Base-by-base conservation (phyloP, 225 moss, liverwort and hornwort species). In the Marchantia paleacea region DNA sequence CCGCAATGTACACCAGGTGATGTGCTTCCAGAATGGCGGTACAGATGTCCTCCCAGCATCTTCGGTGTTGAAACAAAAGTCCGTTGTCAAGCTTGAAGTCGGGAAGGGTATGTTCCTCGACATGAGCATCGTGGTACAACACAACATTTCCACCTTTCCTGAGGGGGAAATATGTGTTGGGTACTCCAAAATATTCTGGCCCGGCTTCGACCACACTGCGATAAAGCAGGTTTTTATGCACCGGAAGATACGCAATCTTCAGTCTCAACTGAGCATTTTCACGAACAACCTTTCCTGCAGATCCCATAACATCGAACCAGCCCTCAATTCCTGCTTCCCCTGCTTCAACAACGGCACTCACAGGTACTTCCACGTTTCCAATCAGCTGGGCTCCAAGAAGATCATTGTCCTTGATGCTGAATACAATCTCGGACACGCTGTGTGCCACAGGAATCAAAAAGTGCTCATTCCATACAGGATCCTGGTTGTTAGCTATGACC, bases 361-460 rank as follows among this genome's bases (percentile, higher is more conserved):
- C 79, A 5, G 93, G 91, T 77, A 99, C 87, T 54, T 87, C 84
- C 77, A 95, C 95, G 5, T 88, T 87, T n/a, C 97, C 97, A 52
- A 99, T 99, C n/a, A 89, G 84, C 71, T 99, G 95, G 18, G 95
- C 93, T 61, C 97, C 97, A 0, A 99, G 82, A 49, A 99, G 81
- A 85, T 99, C 97, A 82, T 99, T 90, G 83, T 99, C 97, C 83
- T 99, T 95, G 30, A 99, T 82, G n/a, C 73, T 86, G 75, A 99
- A 92, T 3, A 87, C 80, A 12, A 99, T 73, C 77, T 85, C 75
- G 39, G 84, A 84, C 12, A 92, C 91, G 55, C 75, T 82, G 67
- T 99, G 97, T 14, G 97, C 97, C 25, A 95, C 95, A 20, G 93
- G 92, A 50, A 99, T 82, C 52, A 90, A 81, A 69, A 99, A 99